A percentile compares a stretch with the other conserved stretches of the same genome.
phyloP scores from a whole-genome alignment of 2,329 filamentous ascomycete genomes.

The Chrysoporthe deuterocubensis region DNA sequence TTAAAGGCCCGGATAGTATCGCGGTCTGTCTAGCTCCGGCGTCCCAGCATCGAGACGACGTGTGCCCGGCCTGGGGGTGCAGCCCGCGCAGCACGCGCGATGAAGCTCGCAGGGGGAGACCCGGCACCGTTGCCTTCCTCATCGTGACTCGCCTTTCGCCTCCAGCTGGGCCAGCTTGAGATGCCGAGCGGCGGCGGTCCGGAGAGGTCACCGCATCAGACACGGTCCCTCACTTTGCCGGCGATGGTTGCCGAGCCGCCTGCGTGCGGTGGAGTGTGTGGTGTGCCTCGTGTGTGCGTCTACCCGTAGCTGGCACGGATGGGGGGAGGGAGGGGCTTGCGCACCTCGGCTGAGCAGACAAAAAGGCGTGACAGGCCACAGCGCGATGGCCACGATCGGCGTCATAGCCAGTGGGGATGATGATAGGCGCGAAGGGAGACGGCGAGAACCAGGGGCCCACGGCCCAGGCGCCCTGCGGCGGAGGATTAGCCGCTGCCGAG shows the following conservation, averaged over 20 bases:
- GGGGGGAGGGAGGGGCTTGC: not conserved
- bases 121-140: slow-evolving; percentile 16
- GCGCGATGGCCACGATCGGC: slow-evolving; percentile 21
- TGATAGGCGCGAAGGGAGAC: not conserved
- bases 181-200: slow-evolving; percentile 21
- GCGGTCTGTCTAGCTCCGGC: slow-evolving; percentile 5
- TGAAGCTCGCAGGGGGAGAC: slow-evolving; percentile 7
- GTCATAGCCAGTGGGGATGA: slow-evolving; percentile 23
- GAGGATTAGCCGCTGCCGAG: slow-evolving; percentile 6
- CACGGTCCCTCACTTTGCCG: too few relatives aligned
- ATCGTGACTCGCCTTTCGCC: slow-evolving; percentile 3
- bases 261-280: not conserved
- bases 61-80: not conserved
- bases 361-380: not conserved
- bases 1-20: slow-evolving; percentile 5
- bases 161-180: slow-evolving; percentile 21
- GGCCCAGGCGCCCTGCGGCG: not conserved
- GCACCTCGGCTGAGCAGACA: slow-evolving; percentile 13
- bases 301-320: not conserved
- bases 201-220: slow-evolving; percentile 23
- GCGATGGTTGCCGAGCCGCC: not conserved
- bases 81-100: not conserved
- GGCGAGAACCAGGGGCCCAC: not conserved
- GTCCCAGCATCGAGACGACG: not conserved
- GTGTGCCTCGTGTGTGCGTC: not conserved